A percentile compares a stretch with the other conserved stretches of the same genome.
Conservation (phyloP, 108 stramenopile species). For the Pseudonitzschia multiseries region DNA sequence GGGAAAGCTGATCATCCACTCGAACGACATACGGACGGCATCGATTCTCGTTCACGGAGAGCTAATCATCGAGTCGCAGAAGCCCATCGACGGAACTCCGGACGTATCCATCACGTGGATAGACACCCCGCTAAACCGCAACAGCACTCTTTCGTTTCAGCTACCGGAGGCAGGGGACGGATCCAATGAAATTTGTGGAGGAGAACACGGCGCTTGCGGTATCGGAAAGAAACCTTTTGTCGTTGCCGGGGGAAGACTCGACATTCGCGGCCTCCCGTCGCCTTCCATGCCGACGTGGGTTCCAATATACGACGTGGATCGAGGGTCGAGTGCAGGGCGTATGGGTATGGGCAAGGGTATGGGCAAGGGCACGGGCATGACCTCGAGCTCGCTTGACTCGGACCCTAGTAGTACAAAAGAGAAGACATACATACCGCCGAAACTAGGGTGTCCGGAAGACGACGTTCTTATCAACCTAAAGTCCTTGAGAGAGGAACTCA, state of each 20-base stretch:
- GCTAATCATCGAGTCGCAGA: conserved; percentile 48
- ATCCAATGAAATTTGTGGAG: conserved; percentile 12
- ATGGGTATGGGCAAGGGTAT: not conserved
- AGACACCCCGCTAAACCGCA: conserved; percentile 24
- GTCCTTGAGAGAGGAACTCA: not conserved
- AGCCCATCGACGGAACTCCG: conserved; percentile 38
- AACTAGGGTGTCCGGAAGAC: conserved; percentile 13
- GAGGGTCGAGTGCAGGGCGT: not conserved
- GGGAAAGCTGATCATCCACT: conserved; percentile 56
- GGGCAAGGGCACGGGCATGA: not conserved
- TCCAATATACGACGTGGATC: conserved; percentile 29
- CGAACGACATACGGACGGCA: conserved; percentile 51
- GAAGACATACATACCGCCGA: not conserved
- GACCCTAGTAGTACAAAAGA: not conserved
- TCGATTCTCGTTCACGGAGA: conserved; percentile 71
- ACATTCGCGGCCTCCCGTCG: conserved; percentile 41
- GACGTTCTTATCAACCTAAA: conserved; percentile 11
- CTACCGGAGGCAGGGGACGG: conserved; percentile 19
- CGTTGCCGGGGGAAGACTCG: conserved; percentile 61
- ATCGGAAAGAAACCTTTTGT: conserved; percentile 60
- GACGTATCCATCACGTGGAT: conserved; percentile 52
- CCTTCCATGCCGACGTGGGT: conserved; percentile 36
- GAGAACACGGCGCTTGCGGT: conserved; percentile 37
- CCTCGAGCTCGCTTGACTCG: not conserved
- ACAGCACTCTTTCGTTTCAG: conserved; percentile 32